phyloP scores from a whole-genome alignment of 306 rosid species.

The Dryas octopetala region DNA sequence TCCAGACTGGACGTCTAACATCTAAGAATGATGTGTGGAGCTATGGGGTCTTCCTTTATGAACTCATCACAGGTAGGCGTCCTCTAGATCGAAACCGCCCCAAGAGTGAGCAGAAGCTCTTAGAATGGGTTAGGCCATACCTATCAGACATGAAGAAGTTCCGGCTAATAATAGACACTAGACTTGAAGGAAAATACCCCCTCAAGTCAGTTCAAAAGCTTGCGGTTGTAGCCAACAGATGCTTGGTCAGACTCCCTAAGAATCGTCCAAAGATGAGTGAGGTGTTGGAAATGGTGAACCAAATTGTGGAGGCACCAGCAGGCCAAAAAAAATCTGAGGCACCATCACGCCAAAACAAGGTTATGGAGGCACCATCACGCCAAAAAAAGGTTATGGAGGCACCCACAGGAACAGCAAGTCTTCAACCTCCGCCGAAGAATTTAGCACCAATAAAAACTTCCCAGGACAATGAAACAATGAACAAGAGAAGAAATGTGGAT shows the following conservation, averaged over 20 bases:
- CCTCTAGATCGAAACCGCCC: slow-evolving; percentile 89
- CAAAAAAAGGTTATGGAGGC: slow-evolving; percentile 25
- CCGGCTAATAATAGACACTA: slow-evolving; percentile 77
- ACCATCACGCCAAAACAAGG: slow-evolving; percentile 14
- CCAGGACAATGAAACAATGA: slow-evolving; percentile 30
- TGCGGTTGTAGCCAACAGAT: slow-evolving; percentile 70
- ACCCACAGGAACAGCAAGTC: slow-evolving; percentile 35
- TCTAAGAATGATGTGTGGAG: slow-evolving; percentile 92
- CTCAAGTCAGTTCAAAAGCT: slow-evolving; percentile 70
- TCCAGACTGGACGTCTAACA: slow-evolving; percentile 88
- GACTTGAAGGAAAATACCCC: slow-evolving; percentile 72
- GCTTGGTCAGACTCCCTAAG: slow-evolving; percentile 77
- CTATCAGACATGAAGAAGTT: slow-evolving; percentile 74
- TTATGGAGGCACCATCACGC: slow-evolving; percentile 34
- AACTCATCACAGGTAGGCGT: slow-evolving; percentile 90
- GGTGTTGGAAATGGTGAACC: slow-evolving; percentile 72
- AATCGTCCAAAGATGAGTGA: slow-evolving; percentile 97
- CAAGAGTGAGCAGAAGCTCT: slow-evolving; percentile 88
- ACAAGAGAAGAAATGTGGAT: slow-evolving; percentile 46
- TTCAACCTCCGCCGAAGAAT: slow-evolving; percentile 46
- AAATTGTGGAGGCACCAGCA: slow-evolving; percentile 47
- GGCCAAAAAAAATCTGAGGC: slow-evolving; percentile 34
- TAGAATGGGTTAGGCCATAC: slow-evolving; percentile 93
- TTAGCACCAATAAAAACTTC: slow-evolving; percentile 41
- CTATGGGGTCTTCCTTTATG: slow-evolving; percentile 92